Conservation (phyloP, 108 stramenopile genomes). For the Skeletonema menzelii region DNA sequence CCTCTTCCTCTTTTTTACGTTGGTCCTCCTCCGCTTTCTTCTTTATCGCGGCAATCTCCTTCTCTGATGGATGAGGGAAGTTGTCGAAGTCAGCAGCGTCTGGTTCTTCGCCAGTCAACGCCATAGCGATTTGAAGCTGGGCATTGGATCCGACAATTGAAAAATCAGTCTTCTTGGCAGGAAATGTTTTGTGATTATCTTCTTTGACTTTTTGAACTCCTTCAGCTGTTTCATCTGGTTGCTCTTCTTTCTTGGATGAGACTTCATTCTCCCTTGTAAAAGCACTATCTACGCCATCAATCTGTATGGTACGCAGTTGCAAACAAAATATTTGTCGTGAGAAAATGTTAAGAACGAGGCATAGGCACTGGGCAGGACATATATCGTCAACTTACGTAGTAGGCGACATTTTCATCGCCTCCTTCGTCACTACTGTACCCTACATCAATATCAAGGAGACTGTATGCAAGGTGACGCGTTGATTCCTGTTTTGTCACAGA, state of each 20-base stretch:
- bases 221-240: not conserved
- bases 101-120: constrained; percentile 53
- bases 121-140: constrained; percentile 65
- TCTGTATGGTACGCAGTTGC: not conserved
- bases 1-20: constrained; percentile 23
- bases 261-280: constrained; percentile 46
- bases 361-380: not conserved
- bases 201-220: constrained; percentile 14
- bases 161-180: constrained; percentile 79
- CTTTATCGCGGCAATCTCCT: constrained; percentile 45
- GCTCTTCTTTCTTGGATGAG: not conserved
- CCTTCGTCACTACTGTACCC: constrained; percentile 91
- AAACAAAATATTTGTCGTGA: not conserved
- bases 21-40: constrained; percentile 32
- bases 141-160: constrained; percentile 62
- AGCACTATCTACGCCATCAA: constrained; percentile 83
- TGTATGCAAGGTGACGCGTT: constrained; percentile 68
- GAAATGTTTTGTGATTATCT: constrained; percentile 39
- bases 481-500: constrained; percentile 59
- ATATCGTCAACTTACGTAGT: constrained; percentile 40
- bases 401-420: constrained; percentile 82
- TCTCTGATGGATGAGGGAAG: constrained; percentile 66
- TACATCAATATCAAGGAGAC: constrained; percentile 75
- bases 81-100: constrained; percentile 70
- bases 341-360: not conserved